Percentiles rank a stretch among this genome's conserved stretches.
Evolutionary conservation across 495 filamentous ascomycete species (phyloP).

Genomic region (Immersiella caudata): DNA sequence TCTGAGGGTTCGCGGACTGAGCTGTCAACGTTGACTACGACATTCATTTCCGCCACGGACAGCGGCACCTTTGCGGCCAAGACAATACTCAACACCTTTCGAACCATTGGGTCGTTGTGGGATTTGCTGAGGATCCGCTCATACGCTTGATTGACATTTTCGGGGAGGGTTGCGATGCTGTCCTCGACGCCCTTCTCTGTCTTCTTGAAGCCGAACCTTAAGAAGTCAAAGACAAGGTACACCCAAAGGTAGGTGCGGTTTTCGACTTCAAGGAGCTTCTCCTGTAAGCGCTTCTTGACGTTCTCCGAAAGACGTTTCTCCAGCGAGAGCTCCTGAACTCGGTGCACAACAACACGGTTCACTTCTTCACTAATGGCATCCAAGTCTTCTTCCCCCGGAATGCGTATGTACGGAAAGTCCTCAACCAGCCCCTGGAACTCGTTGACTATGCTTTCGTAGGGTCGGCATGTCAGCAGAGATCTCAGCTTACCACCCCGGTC

Average conservation of each 20-base stretch:
- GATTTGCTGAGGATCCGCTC: constrained; percentile 27
- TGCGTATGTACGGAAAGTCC: constrained; percentile 32
- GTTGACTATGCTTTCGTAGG: constrained; percentile 29
- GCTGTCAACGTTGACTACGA: constrained; percentile 20
- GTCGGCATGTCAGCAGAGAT: constrained; percentile 55
- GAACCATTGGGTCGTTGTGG: neutral
- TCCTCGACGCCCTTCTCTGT: constrained; percentile 13
- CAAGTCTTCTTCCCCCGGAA: constrained; percentile 17
- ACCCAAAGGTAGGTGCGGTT: constrained; percentile 25
- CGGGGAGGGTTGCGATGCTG: constrained; percentile 18
- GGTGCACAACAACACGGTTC: neutral
- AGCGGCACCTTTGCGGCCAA: constrained; percentile 29
- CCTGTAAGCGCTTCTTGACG: neutral
- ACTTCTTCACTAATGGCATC: constrained; percentile 11
- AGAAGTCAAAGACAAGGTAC: constrained; percentile 18
- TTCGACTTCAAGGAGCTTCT: neutral
- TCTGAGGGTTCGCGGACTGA: constrained; percentile 14
- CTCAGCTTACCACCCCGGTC: constrained; percentile 35
- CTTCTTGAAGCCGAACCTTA: constrained; percentile 18
- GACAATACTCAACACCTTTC: constrained; percentile 26
- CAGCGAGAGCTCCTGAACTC: constrained; percentile 7
- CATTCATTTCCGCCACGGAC: constrained; percentile 21
- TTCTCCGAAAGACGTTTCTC: neutral
- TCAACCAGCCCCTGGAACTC: constrained; percentile 31
- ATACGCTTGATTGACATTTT: constrained; percentile 29